A percentile compares a stretch with the other conserved stretches of the same genome.
phyloP scores from a whole-genome alignment of 2,329 filamentous ascomycete genomes.

The Gaeumannomyces tritici region DNA sequence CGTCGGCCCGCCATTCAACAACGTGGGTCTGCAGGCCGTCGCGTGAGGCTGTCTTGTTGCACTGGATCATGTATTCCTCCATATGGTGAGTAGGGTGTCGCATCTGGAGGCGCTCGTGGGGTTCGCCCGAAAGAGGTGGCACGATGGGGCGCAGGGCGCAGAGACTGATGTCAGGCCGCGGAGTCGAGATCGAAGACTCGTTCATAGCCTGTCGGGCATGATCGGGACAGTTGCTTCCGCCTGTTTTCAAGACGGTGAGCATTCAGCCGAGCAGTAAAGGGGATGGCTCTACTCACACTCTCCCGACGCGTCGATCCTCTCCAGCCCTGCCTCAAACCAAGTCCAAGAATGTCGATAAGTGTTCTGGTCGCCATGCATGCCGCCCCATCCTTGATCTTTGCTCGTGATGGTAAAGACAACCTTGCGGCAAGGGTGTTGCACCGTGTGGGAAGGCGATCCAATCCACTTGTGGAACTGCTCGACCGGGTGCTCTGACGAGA shows the following conservation, averaged over 20 bases:
- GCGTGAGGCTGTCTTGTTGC: conserved; percentile 28
- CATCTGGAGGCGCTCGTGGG: not conserved
- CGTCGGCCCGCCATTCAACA: conserved; percentile 44
- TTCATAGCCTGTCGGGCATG: not conserved
- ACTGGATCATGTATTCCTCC: conserved; percentile 29
- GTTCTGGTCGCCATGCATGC: conserved; percentile 17
- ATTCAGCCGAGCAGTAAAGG: not conserved
- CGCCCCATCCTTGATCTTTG: conserved; percentile 50
- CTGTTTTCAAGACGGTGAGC: not conserved
- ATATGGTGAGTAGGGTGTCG: not conserved
- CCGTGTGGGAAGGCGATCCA: conserved; percentile 26
- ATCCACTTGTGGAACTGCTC: conserved; percentile 25
- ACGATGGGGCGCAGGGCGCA: conserved; percentile 23
- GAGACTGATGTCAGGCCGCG: not conserved
- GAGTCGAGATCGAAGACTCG: not conserved
- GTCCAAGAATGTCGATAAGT: conserved; percentile 42
- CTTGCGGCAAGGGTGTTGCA: conserved; percentile 45
- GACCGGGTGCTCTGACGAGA: conserved; percentile 18
- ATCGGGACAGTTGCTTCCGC: not conserved
- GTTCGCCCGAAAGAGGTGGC: conserved; percentile 15
- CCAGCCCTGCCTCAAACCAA: conserved; percentile 55
- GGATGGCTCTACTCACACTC: conserved; percentile 10
- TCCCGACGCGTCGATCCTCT: conserved; percentile 36
- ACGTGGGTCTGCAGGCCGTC: conserved; percentile 26
- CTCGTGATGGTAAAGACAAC: conserved; percentile 50